Evolutionary conservation across 306 rosid genomes (phyloP).

Genomic region (Vigna radiata): DNA sequence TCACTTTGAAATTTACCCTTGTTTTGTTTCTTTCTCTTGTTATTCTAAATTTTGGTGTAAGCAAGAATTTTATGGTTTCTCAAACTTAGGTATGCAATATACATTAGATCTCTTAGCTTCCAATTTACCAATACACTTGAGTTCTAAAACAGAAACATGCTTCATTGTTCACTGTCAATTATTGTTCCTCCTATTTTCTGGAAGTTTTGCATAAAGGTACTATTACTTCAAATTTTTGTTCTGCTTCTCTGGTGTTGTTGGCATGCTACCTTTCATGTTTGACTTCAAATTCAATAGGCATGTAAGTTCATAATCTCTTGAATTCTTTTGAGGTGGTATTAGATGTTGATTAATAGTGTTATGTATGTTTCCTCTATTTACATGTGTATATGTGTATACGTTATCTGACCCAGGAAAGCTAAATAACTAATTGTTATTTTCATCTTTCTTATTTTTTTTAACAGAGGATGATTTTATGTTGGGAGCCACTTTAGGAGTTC

Average conservation of each 20-base stretch:
- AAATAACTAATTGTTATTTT: constrained; percentile 28
- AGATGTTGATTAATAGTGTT: constrained; percentile 21
- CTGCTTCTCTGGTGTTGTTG: constrained; percentile 16
- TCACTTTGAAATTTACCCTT: not conserved
- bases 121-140: not conserved
- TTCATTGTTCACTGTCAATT: constrained; percentile 17
- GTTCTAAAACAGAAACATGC: constrained; percentile 1
- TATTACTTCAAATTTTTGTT: constrained; percentile 9
- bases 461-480: constrained; percentile 40
- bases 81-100: not conserved
- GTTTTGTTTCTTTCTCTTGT: not conserved
- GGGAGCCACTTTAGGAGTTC: constrained; percentile 34
- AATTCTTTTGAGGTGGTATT: constrained; percentile 32
- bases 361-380: not conserved
- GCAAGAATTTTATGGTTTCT: constrained; percentile 2
- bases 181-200: no score
- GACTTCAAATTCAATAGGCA: constrained; percentile 12
- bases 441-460: constrained; percentile 32
- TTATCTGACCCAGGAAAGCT: constrained; percentile 10
- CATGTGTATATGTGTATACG: not conserved
- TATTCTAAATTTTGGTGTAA: not conserved
- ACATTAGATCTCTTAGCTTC: not conserved
- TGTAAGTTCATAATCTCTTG: constrained; percentile 1
- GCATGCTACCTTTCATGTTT: constrained; percentile 26
- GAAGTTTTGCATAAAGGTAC: not conserved